These are phyloP conservation scores for Vachellia pachyceras DNA, from an alignment of 306 rosid species.

Conservation along the genomic window DNA sequence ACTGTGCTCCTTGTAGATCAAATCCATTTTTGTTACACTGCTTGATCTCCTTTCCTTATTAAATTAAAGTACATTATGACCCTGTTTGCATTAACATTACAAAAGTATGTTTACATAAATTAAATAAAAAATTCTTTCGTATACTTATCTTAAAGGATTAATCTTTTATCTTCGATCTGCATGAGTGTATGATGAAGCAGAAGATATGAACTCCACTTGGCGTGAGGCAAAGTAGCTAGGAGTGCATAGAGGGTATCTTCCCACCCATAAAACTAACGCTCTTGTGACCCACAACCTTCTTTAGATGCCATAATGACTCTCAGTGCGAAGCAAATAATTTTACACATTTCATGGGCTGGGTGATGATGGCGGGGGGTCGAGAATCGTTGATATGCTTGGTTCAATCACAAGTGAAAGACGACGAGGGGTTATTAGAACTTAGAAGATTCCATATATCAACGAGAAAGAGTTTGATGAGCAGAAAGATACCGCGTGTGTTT, in stretches of 20 bases:
- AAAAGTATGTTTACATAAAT: no score
- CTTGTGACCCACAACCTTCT: conserved; percentile 50
- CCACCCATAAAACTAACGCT: not conserved
- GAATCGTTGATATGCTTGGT: conserved; percentile 42
- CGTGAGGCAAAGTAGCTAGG: no score
- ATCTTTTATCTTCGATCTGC: conserved; percentile 27
- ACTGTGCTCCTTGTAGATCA: no score
- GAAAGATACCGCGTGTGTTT: no score
- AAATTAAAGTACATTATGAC: no score
- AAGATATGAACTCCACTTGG: no score
- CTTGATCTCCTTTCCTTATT: no score
- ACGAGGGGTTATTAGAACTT: conserved; percentile 49
- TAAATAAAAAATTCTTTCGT: no score
- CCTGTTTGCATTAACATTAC: no score
- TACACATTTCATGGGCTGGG: conserved; percentile 37
- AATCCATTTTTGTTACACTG: no score
- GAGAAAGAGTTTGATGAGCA: conserved; percentile 68
- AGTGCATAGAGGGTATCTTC: no score
- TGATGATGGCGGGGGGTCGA: conserved; percentile 58
- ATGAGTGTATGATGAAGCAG: conserved; percentile 28
- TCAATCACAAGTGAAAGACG: conserved; percentile 35
- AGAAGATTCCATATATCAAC: conserved; percentile 66
- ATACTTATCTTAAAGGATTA: not conserved
- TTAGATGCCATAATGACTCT: conserved; percentile 53
- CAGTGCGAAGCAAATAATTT: not conserved